Conservation (phyloP, 768 basidiomycete genomes). For the Sarcodon sp. region DNA sequence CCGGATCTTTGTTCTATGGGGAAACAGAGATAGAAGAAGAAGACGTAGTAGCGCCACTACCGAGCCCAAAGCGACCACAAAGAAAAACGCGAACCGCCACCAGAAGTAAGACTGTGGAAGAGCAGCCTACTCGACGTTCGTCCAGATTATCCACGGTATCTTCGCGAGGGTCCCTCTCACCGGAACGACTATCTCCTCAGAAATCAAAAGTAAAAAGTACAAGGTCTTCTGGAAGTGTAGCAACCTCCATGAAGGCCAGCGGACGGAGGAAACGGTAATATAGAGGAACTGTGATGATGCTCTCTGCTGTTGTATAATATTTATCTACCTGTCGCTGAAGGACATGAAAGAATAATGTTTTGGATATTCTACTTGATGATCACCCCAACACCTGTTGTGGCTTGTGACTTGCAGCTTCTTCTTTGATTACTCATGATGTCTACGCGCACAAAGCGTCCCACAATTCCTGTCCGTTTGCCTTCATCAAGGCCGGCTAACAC, state of each 20-base stretch:
- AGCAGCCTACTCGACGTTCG: constrained; percentile 22
- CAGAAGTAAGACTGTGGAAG: constrained; percentile 7
- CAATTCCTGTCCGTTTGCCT: too few relatives aligned
- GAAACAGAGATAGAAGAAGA: constrained; percentile 19
- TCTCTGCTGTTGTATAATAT: too few relatives aligned
- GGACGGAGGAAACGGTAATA: constrained; percentile 17
- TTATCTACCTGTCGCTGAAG: too few relatives aligned
- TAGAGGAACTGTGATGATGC: too few relatives aligned
- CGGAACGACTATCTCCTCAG: constrained; percentile 16
- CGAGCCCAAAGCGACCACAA: constrained; percentile 9
- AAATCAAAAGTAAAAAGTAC: constrained; percentile 12
- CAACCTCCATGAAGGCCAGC: constrained; percentile 14
- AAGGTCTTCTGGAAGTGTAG: constrained; percentile 4
- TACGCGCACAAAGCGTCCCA: too few relatives aligned
- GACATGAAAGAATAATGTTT: too few relatives aligned
- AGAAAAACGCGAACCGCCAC: constrained; percentile 9
- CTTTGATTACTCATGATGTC: too few relatives aligned
- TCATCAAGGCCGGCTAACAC: background rate
- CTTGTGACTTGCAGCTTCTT: too few relatives aligned
- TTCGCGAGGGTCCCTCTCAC: constrained; percentile 16
- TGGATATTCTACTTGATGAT: too few relatives aligned
- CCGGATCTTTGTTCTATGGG: constrained; percentile 15
- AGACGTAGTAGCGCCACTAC: constrained; percentile 21
- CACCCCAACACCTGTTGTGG: too few relatives aligned
- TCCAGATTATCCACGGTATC: constrained; percentile 23